Conservation (phyloP, 768 basidiomycete species). For the Suillus discolor region DNA sequence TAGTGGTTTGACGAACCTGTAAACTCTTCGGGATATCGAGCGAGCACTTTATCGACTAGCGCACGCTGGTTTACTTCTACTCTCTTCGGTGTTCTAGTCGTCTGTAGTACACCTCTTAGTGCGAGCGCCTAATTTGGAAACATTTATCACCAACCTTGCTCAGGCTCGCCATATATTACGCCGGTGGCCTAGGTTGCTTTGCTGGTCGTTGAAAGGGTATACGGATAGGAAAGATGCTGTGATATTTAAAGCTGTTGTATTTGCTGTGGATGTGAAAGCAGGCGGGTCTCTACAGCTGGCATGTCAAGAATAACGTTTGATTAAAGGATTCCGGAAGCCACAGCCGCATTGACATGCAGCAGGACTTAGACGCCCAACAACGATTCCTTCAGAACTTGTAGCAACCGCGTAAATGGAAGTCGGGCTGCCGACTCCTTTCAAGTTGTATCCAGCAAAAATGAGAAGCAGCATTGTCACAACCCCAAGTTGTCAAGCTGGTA, state of each 20-base stretch:
- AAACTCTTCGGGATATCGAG: constrained; percentile 21
- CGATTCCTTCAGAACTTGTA: not conserved
- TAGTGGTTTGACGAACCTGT: constrained; percentile 12
- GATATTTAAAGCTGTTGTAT: not conserved
- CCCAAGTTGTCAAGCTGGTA: not conserved
- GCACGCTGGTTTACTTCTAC: constrained; percentile 20
- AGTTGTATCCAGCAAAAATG: not conserved
- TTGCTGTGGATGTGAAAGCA: not conserved
- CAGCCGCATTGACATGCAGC: not conserved
- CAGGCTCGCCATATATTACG: not conserved
- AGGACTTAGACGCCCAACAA: constrained; percentile 1
- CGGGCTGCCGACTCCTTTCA: too few relatives aligned
- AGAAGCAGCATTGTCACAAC: not conserved
- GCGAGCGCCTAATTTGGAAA: not conserved
- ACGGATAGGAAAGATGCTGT: not conserved
- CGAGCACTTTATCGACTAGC: constrained; percentile 20
- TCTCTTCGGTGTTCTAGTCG: not conserved
- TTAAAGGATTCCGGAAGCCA: not conserved
- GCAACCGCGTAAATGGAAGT: not conserved
- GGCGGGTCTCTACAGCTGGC: not conserved
- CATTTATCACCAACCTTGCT: not conserved
- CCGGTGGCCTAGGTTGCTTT: not conserved
- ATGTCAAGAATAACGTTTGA: constrained; percentile 1
- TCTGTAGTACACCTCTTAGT: not conserved
- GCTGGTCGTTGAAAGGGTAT: not conserved